A percentile compares a stretch with the other conserved stretches of the same genome.
These are phyloP conservation scores for Triticum dicoccoides DNA, from an alignment of 176 grass and related monocot genomes.

Conservation along the genomic window DNA sequence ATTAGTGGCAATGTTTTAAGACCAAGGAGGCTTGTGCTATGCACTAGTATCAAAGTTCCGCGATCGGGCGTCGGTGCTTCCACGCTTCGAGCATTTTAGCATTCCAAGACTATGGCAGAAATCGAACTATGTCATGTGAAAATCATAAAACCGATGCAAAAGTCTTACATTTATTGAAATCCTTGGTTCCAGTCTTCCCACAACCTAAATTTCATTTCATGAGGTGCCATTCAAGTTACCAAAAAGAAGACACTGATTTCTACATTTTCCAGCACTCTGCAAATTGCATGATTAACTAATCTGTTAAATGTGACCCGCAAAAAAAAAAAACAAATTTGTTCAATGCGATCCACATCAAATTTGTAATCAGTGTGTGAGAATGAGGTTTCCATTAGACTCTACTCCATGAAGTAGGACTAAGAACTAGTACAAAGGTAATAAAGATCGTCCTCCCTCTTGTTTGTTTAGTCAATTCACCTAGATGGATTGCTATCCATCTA, in stretches of 20 bases:
- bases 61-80: neutral
- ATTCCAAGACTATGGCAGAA: neutral
- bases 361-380: neutral
- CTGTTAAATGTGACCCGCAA: neutral
- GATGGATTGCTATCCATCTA: constrained; percentile 44
- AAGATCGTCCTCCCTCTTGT: neutral
- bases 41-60: neutral
- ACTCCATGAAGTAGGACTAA: neutral
- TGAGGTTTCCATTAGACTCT: constrained; percentile 2
- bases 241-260: neutral
- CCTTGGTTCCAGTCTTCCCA: neutral
- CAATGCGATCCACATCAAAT: neutral
- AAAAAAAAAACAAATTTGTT: neutral
- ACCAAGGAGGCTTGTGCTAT: neutral
- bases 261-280: neutral
- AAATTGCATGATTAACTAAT: neutral
- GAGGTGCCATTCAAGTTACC: neutral
- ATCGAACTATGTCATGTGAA: neutral
- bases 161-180: neutral
- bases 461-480: neutral
- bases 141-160: neutral
- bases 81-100: neutral
- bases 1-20: constrained; percentile 8
- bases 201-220: neutral
- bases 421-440: neutral